Base-by-base conservation (phyloP, 495 filamentous ascomycete species). In the Acidomyces sp. region DNA sequence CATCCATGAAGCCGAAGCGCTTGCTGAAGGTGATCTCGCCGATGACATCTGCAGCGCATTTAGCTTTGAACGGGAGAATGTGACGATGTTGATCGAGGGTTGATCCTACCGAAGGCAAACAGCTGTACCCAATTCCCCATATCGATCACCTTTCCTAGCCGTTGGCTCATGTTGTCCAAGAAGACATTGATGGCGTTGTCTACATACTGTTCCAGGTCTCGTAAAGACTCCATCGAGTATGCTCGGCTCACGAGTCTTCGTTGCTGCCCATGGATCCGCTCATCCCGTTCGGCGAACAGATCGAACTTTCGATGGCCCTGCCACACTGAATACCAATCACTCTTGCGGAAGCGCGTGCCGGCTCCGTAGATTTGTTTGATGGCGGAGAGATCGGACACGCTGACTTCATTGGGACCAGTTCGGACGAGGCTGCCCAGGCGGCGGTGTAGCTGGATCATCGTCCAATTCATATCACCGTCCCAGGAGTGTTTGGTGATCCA, bases 1-100 rank as follows among this genome's bases (percentile, higher is more conserved):
- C 43, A 11, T 57, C 55, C 43, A 59, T 45, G 45, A 59, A 57
- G 36, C 55, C 55, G 37, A 59, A 59, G 33, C 45, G 40, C 24
- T 52, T 49, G 15, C 53, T 53, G 45, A 59, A 59, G 11, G 56
- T 55, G 13, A 59, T 41, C 36, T 55, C 55, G 13, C 56, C 56
- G 32, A 59, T 57, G 4, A 59, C 52, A 41, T 57, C 52, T 61
- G n/a, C n/a, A n/a, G n/a, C n/a, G n/a, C n/a, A n/a, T n/a, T n/a
- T n/a, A n/a, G n/a, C n/a, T n/a, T n/a, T n/a, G n/a, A n/a, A n/a
- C n/a, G n/a, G n/a, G n/a, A n/a, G n/a, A n/a, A n/a, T n/a, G n/a
- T n/a, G n/a, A n/a, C n/a, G n/a, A n/a, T 5, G 3, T 10, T 6
- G 13, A 24, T 27, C n/a, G 13, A 15, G 7, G 35, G 2, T 6